Conservation (phyloP, 2,329 filamentous ascomycete species). For the Exophiala xenobiotica region DNA sequence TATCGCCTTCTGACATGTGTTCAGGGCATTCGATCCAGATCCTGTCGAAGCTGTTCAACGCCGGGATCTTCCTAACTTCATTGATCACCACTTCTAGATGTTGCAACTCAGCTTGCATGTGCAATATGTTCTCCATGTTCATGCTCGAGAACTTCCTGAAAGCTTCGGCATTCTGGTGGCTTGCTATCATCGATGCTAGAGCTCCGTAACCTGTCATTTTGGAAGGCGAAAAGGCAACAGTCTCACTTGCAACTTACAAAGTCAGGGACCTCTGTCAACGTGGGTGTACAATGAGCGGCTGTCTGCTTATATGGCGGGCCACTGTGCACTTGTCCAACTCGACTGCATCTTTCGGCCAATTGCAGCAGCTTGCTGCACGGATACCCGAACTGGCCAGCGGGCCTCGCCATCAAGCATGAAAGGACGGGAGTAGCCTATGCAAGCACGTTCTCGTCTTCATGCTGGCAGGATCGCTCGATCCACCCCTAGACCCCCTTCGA, state of each 20-base stretch:
- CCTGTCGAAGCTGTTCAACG: constrained; percentile 22
- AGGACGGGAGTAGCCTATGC: not conserved
- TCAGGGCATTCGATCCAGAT: constrained; percentile 25
- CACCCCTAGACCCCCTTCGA: not conserved
- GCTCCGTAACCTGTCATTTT: constrained; percentile 25
- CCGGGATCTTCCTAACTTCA: constrained; percentile 20
- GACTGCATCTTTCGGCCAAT: constrained; percentile 7
- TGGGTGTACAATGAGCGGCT: constrained; percentile 19
- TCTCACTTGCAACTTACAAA: constrained; percentile 1
- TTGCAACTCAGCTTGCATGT: constrained; percentile 29
- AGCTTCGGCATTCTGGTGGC: constrained; percentile 20
- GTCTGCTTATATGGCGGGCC: constrained; percentile 21
- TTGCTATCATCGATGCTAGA: constrained; percentile 26
- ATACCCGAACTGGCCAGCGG: constrained; percentile 14
- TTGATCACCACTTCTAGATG: constrained; percentile 26
- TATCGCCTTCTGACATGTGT: constrained; percentile 22
- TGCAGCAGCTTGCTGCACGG: constrained; percentile 11
- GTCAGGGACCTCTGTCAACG: constrained; percentile 14
- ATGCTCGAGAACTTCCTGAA: constrained; percentile 26
- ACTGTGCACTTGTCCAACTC: constrained; percentile 15
- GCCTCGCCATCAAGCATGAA: not conserved
- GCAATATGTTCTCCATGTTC: constrained; percentile 25
- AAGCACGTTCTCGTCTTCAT: not conserved
- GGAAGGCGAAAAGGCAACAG: constrained; percentile 1
- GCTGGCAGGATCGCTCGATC: not conserved